Evolutionary conservation across 106 monocot species (phyloP).

Genomic region (Dendrobium officinale): DNA sequence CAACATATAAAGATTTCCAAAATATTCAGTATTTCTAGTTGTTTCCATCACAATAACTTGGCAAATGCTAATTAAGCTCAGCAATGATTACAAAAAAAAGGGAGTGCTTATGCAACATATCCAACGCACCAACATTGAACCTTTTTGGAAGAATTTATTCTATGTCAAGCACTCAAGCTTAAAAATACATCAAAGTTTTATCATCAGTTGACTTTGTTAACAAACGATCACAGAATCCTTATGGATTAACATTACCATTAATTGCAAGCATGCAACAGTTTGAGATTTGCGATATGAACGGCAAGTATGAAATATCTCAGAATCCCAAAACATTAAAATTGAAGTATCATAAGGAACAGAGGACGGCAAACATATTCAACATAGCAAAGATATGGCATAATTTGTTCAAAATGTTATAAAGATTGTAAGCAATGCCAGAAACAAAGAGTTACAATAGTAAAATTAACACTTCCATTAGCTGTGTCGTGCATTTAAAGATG

Average conservation of each 20-base stretch:
- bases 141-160: too few species aligned
- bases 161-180: too few species aligned
- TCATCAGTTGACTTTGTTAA: too few species aligned
- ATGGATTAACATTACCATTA: neutral
- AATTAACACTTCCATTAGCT: neutral
- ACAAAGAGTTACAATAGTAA: neutral
- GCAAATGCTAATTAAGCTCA: too few species aligned
- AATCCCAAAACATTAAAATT: neutral
- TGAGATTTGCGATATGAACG: neutral
- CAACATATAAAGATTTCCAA: too few species aligned
- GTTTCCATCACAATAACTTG: too few species aligned
- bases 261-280: neutral
- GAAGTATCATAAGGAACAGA: neutral
- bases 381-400: neutral
- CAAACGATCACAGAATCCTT: too few species aligned
- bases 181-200: too few species aligned
- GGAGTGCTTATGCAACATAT: too few species aligned
- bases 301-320: neutral
- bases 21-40: too few species aligned
- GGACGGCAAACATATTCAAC: neutral
- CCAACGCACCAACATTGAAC: too few species aligned
- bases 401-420: neutral
- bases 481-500: conserved; percentile 7
- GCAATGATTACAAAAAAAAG: too few species aligned
- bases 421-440: neutral